Evolutionary conservation across 2,329 filamentous ascomycete genomes (phyloP), one percentile per base, ranked within the genome.

Genomic region (Hymenoscyphus fraxineus): DNA sequence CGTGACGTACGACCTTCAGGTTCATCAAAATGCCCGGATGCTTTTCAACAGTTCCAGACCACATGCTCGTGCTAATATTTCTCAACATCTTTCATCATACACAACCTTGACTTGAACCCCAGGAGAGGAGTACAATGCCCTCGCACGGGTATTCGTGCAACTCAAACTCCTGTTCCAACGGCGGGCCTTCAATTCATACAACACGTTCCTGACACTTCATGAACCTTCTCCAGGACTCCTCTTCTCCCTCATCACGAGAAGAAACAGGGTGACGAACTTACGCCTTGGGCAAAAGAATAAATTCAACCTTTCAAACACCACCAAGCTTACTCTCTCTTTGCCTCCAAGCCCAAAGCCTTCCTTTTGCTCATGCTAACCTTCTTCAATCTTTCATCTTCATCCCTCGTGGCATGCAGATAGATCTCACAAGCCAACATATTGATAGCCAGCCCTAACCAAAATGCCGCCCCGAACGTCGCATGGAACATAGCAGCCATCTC

Each of bases 301-400:
- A 27, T 27, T 27, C 27, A 27, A 27, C 27, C 16, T 44, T 6
- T 9, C 35, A 35, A 35, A 9, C 41, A 44, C 9, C 9, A 16
- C n/a, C 15, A 44, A 44, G 4, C 41, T 51, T 16, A 51, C 44
- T 51, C 44, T 5, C 6, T 22, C 44, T 51, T 51, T 39, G 31
- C 58, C 31, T 64, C 55, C 59, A 60, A 54, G 7, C 39, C 60
- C 41, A 31, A 38, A 6, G 58, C 59, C 57, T 58, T 65, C 63
- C 67, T 63, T 58, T 39, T 67, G 4, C 41, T 2, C 39, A 35
- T 47, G n/a, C 57, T 54, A 44, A 63, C 6, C 40, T 61, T 65
- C 61, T 55, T 63, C 61, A 65, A 47, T 15, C 61, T 58, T 40
- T 65, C 64, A 55, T 60, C 55, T 32, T 65, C 61, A 47, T 58